Evolutionary conservation across 2,329 filamentous ascomycete genomes (phyloP), one percentile per base, ranked within the genome.

Genomic region (Aschersonia sp.): DNA sequence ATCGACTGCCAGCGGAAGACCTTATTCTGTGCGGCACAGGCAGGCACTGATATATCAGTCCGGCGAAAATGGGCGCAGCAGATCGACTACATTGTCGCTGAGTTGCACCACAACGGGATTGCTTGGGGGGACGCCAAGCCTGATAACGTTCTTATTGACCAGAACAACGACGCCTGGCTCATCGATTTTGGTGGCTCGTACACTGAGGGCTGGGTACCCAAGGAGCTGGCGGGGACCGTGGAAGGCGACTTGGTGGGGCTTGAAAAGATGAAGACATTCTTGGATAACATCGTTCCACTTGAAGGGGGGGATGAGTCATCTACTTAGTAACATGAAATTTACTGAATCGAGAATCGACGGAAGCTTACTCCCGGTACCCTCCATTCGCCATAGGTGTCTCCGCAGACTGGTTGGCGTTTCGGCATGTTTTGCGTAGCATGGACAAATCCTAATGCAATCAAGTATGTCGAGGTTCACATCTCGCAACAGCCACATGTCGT

Each of bases 131-230:
- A 61, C 51, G 60, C 46, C 3, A 62, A 62, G 48, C 50, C 56
- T 5, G 54, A 56, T 10, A 61, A 62, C 48, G 50, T 61, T 30
- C 46, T 64, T 2, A 55, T 63, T 29, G 59, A 62, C 47, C 45
- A 47, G 12, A 45, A 56, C 7, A 54, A 58, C 12, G 52, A 63
- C 48, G 53, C 59, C 2, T 63, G 59, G 60, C 43, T 61, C 5
- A 55, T 60, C n/a, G 59, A 62, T 44, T 62, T 62, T 49, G 58
- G 59, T 7, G 58, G 58, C 20, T 51, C 57, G 31, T 60, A 58
- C 30, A 62, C 59, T 1, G 43, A 47, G n/a, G 60, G 59, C 12
- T 61, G 59, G 57, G 55, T 61, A n/a, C 52, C 53, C 20, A 38
- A 50, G 45, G 53, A 56, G 7, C 51, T 52, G 46, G 51, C 52